These are phyloP conservation scores for Ascochyta pisi DNA, from an alignment of 2,329 filamentous ascomycete species.

Conservation along the genomic window DNA sequence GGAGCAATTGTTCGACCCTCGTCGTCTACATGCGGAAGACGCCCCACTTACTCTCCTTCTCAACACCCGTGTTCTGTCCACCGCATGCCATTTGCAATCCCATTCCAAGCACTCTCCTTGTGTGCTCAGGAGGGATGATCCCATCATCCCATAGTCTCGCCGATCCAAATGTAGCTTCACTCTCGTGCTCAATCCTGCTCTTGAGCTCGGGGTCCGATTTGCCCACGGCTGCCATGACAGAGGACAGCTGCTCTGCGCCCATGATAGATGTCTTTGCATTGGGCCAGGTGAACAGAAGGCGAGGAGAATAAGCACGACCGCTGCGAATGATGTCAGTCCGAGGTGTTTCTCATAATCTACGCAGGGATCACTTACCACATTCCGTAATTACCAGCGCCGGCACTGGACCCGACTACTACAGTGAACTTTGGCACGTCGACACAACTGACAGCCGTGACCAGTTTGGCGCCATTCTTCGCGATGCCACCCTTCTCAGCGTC, in stretches of 20 bases:
- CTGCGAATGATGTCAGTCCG: slow-evolving; percentile 47
- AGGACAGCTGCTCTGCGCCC: slow-evolving; percentile 88
- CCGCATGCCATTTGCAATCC: slow-evolving; percentile 56
- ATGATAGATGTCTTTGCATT: slow-evolving; percentile 97
- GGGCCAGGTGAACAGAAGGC: slow-evolving; percentile 96
- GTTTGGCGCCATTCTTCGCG: slow-evolving; percentile 96
- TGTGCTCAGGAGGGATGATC: slow-evolving; percentile 59
- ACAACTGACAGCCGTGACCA: slow-evolving; percentile 93
- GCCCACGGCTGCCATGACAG: slow-evolving; percentile 95
- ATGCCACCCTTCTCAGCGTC: slow-evolving; percentile 94
- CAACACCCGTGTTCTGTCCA: slow-evolving; percentile 42
- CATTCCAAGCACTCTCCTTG: slow-evolving; percentile 57
- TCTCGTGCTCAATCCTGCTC: slow-evolving; percentile 86
- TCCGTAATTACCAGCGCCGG: slow-evolving; percentile 95
- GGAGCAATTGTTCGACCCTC: background rate
- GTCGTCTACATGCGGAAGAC: slow-evolving; percentile 50
- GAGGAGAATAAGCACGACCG: slow-evolving; percentile 87
- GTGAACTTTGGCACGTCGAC: slow-evolving; percentile 97
- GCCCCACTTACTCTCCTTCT: slow-evolving; percentile 47
- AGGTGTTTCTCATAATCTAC: background rate
- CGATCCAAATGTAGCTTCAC: slow-evolving; percentile 85
- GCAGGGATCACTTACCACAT: slow-evolving; percentile 71
- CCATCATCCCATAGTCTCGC: slow-evolving; percentile 82
- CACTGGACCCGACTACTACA: slow-evolving; percentile 90
- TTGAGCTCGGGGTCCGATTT: slow-evolving; percentile 82